Conservation (phyloP, 208 protist species). For the Vickermania ingenoplastis region DNA sequence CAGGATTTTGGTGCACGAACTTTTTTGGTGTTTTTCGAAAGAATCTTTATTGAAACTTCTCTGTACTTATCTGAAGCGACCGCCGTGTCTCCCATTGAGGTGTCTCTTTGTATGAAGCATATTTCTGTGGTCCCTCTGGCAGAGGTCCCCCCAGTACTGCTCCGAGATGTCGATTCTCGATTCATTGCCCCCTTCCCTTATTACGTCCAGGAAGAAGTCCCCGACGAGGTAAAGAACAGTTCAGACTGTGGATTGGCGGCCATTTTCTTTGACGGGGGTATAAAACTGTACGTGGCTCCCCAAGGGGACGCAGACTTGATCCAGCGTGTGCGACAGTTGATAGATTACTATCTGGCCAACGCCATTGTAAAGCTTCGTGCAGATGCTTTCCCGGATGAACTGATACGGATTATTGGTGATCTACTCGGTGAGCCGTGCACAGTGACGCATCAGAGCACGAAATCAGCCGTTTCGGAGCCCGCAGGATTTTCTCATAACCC, state of each 20-base stretch:
- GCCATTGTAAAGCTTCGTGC: slow-evolving; percentile 65
- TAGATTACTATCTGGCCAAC: slow-evolving; percentile 81
- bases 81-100: slow-evolving; percentile 53
- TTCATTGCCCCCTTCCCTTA: background rate
- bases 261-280: slow-evolving; percentile 76
- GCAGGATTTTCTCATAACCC: background rate
- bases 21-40: slow-evolving; percentile 74
- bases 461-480: slow-evolving; percentile 1
- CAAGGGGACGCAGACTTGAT: slow-evolving; percentile 33
- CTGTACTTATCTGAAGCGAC: slow-evolving; percentile 74
- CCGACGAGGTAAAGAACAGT: slow-evolving; percentile 22
- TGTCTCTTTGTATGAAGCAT: slow-evolving; percentile 61
- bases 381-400: slow-evolving; percentile 54
- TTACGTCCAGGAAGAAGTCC: slow-evolving; percentile 27
- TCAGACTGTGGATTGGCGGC: slow-evolving; percentile 37
- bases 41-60: slow-evolving; percentile 67
- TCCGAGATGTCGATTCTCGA: slow-evolving; percentile 29
- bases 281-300: slow-evolving; percentile 66
- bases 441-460: background rate
- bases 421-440: slow-evolving; percentile 51
- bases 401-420: slow-evolving; percentile 38
- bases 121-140: slow-evolving; percentile 46
- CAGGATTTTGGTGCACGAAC: slow-evolving; percentile 26
- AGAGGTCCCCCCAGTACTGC: slow-evolving; percentile 37
- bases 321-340: slow-evolving; percentile 55